Base-by-base conservation (phyloP, 78 protist species). In the Dictyostelium capitatum region DNA sequence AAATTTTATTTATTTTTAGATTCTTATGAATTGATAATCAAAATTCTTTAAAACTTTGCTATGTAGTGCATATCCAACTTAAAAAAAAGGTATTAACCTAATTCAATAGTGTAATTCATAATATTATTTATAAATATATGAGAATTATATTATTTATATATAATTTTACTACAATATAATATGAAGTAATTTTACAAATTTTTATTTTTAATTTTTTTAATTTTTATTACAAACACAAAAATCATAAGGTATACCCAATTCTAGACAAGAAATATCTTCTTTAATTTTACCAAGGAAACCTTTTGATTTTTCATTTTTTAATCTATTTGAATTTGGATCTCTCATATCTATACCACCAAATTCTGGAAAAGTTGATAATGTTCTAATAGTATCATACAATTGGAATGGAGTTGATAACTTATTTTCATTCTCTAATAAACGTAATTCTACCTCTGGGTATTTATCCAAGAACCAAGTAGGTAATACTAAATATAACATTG, bases 281-380 rank as follows among this genome's bases (percentile, higher is more conserved):
- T 28, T 17, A 20, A 85, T 85, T 23, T 53, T 25, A 25, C 43
- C 56, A 20, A 85, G 23, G 11, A 74, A 30, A 75, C 92, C 92
- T 73, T 53, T 83, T 23, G 37, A 15, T 28, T 67, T 32, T 37
- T 23, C 56, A 62, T 62, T 62, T 37, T 37, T 37, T 3, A 2
- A 37, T 6, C 77, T 17, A 11, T 8, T 9, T 12, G 30, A 17
- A 12, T 57, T 11, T 12, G 50, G 53, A 19, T 85, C 92, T 23
- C 8, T 46, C 20, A 59, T 25, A 74, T 85, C 92, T 12, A 85
- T 75, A 6, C 92, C 92, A 28, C 92, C 92, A 85, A 85, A 85
- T n/a, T 85, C 92, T 5, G 92, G 83, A 59, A 73, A 85, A 3
- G 19, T 85, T 41, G 92, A 50, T 9, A 85, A 64, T 56, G 79